Evolutionary conservation across 2,329 filamentous ascomycete genomes (phyloP).

Genomic region (Mollisia scopiformis): DNA sequence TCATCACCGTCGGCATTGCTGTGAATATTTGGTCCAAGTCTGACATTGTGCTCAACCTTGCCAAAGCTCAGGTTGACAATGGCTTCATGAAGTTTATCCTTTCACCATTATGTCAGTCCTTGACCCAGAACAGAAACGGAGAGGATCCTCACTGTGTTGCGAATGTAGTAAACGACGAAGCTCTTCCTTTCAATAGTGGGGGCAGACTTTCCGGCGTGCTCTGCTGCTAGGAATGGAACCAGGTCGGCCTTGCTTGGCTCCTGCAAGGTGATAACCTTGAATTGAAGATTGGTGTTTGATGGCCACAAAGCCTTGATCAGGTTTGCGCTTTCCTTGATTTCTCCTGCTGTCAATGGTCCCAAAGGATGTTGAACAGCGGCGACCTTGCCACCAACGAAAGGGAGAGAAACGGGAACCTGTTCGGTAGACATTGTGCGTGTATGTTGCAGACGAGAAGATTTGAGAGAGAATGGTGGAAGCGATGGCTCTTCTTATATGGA

Average conservation of each 20-base stretch:
- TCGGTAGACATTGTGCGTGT: slow-evolving; percentile 26
- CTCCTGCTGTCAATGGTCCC: slow-evolving; percentile 58
- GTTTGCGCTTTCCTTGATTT: slow-evolving; percentile 54
- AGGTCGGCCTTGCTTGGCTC: slow-evolving; percentile 59
- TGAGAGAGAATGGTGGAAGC: background rate
- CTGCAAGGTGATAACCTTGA: slow-evolving; percentile 64
- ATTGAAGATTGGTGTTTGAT: slow-evolving; percentile 56
- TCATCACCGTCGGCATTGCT: slow-evolving; percentile 63
- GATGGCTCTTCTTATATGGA: slow-evolving; percentile 2
- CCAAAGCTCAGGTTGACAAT: slow-evolving; percentile 52
- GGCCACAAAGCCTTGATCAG: slow-evolving; percentile 60
- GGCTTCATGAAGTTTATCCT: slow-evolving; percentile 67
- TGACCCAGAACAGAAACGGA: background rate
- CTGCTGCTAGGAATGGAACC: slow-evolving; percentile 52
- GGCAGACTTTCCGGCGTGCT: slow-evolving; percentile 44
- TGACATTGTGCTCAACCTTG: slow-evolving; percentile 57
- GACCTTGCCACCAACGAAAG: slow-evolving; percentile 27
- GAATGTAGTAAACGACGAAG: slow-evolving; percentile 61
- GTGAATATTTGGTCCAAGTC: slow-evolving; percentile 61
- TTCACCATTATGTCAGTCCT: background rate
- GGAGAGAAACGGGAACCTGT: slow-evolving; percentile 29
- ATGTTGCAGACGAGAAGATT: background rate
- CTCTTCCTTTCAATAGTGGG: slow-evolving; percentile 51
- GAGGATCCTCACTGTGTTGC: slow-evolving; percentile 54
- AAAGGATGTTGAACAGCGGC: slow-evolving; percentile 52